phyloP scores from a whole-genome alignment of 2,329 filamentous ascomycete species.

The Exophiala alcalophila region DNA sequence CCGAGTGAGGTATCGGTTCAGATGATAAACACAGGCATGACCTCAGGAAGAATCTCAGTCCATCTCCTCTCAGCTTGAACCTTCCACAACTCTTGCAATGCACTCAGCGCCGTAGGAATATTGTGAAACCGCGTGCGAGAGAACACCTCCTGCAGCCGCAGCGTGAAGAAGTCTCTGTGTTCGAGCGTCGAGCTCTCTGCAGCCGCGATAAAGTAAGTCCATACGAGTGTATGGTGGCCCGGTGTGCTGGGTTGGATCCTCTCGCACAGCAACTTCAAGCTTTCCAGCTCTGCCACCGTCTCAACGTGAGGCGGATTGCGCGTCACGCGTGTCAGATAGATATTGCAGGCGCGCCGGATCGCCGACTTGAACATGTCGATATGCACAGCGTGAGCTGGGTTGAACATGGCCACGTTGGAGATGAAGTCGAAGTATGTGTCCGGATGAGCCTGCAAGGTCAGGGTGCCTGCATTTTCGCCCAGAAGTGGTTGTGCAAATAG shows the following conservation, averaged over 20 bases:
- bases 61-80: slow-evolving; percentile 24
- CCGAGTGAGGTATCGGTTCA: too few relatives aligned
- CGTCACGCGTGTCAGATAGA: slow-evolving; percentile 29
- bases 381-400: slow-evolving; percentile 5
- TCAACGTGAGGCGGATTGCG: slow-evolving; percentile 16
- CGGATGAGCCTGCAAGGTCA: slow-evolving; percentile 2
- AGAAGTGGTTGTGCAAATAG: slow-evolving; percentile 25
- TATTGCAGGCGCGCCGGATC: slow-evolving; percentile 30
- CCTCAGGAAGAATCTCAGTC: slow-evolving; percentile 14
- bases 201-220: slow-evolving; percentile 43
- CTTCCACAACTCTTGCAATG: slow-evolving; percentile 38
- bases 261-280: slow-evolving; percentile 34
- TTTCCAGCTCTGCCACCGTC: slow-evolving; percentile 31
- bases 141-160: slow-evolving; percentile 34
- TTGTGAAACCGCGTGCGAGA: slow-evolving; percentile 39
- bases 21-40: slow-evolving; percentile 17
- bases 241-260: slow-evolving; percentile 32
- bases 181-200: slow-evolving; percentile 39
- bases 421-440: slow-evolving; percentile 18
- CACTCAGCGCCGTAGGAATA: slow-evolving; percentile 38
- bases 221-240: slow-evolving; percentile 42
- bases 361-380: slow-evolving; percentile 18
- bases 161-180: slow-evolving; percentile 39
- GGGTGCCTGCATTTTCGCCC: slow-evolving; percentile 13
- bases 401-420: slow-evolving; percentile 17